These are phyloP conservation scores for Colletotrichum zoysiae DNA, from an alignment of 2,329 filamentous ascomycete genomes.

Conservation along the genomic window DNA sequence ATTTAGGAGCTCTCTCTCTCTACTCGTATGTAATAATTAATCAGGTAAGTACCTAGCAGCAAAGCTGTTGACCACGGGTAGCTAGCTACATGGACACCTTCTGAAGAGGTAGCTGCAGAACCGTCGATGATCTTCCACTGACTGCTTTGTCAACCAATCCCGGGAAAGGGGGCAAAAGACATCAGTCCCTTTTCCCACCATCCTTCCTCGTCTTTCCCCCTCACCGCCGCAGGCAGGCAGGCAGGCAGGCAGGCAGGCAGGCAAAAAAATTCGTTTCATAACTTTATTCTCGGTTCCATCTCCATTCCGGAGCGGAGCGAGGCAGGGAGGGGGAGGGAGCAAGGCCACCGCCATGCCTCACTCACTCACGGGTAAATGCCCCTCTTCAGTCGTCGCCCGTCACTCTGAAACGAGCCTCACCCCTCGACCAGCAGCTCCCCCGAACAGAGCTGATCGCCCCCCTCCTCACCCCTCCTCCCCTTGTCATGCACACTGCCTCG, in stretches of 20 bases:
- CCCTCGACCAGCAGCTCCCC: constrained; percentile 15
- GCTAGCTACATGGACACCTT: not conserved
- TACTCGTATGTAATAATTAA: too few relatives aligned
- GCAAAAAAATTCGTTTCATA: not conserved
- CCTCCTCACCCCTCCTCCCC: not conserved
- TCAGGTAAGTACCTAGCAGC: too few relatives aligned
- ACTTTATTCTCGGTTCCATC: not conserved
- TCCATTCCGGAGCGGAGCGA: too few relatives aligned
- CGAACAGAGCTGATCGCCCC: not conserved
- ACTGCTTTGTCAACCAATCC: not conserved
- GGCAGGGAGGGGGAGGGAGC: too few relatives aligned
- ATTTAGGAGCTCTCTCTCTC: not conserved
- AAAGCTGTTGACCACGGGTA: constrained; percentile 3
- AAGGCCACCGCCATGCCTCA: not conserved
- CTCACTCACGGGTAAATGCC: not conserved
- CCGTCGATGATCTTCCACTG: not conserved
- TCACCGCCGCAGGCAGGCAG: too few relatives aligned
- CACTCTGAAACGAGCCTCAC: constrained; percentile 39
- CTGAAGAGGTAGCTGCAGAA: constrained; percentile 14
- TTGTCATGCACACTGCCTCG: constrained; percentile 4
- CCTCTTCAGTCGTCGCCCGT: constrained; percentile 12
- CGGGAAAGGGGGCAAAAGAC: not conserved
- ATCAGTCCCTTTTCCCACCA: not conserved
- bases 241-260: too few relatives aligned
- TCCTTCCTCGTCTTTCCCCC: not conserved